These are phyloP conservation scores for Fomitiporia mediterranea DNA, from an alignment of 1,284 basidiomycete species.

Conservation along the genomic window DNA sequence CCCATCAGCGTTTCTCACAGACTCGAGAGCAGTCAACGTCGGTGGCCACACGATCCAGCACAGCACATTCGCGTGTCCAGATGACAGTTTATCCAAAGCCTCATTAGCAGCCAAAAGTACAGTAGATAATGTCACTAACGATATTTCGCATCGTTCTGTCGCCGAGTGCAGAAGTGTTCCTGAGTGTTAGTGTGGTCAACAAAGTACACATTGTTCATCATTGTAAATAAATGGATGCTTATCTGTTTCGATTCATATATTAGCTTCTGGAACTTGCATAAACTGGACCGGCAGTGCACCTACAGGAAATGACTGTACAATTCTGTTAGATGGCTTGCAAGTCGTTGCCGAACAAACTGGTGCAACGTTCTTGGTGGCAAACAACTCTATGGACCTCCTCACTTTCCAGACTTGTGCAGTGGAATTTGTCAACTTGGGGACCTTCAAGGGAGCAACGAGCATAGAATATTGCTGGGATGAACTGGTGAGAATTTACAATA, in stretches of 20 bases:
- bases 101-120: background rate
- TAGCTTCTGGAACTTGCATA: too few species aligned
- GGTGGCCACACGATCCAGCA: constrained; percentile 10
- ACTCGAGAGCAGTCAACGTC: constrained; percentile 4
- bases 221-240: background rate
- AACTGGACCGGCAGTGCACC: constrained; percentile 24
- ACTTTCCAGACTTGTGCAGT: constrained; percentile 29
- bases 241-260: too few species aligned
- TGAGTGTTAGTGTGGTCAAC: constrained; percentile 22
- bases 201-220: too few species aligned
- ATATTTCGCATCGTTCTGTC: constrained; percentile 6
- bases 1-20: constrained; percentile 11
- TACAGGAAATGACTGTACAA: constrained; percentile 25
- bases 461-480: constrained; percentile 29
- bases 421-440: too few species aligned
- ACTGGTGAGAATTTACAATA: constrained; percentile 20
- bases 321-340: background rate
- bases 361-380: constrained; percentile 27
- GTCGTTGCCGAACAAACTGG: constrained; percentile 26
- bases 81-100: constrained; percentile 11
- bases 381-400: constrained; percentile 25
- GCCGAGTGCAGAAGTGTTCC: constrained; percentile 15
- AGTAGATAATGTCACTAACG: too few species aligned
- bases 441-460: too few species aligned
- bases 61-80: constrained; percentile 16